Evolutionary conservation across 2,329 filamentous ascomycete species (phyloP), one percentile per base, ranked within the genome.

Genomic region (Microcyclospora pomicola): DNA sequence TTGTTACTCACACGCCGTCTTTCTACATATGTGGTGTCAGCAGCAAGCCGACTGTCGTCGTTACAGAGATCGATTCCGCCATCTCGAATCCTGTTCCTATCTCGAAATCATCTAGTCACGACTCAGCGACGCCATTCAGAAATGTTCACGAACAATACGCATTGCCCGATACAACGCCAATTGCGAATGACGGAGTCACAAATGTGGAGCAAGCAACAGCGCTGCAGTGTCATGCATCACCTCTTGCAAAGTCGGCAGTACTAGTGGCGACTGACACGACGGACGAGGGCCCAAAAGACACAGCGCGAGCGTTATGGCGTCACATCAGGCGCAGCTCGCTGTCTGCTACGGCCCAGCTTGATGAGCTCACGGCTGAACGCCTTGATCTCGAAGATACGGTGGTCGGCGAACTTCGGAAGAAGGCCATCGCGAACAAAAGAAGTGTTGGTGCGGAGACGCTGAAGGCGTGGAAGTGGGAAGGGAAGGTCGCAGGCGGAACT

Each of bases 381-480:
- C 39, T 56, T 6, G 53, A 51, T 39, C 44, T 41, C 6, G 40
- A 38, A 9, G 52, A 56, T 33, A 47, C 49, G 15, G 33, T 34
- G 11, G 34, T 57, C 12, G 46, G 42, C 35, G 52, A 52, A 35
- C 45, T 63, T 33, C 47, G 53, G 27, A 44, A 48, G 13, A 47
- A 47, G 39, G 61, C 61, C 2, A 33, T 63, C 31, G 47, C 52
- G 37, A 63, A 63, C 40, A 61, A 61, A 44, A 49, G 61, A 28
- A 62, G 58, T 40, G 48, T 64, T 5, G 60, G 61, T 10, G 57
- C 58, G 5, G 61, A 63, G 44, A 63, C 61, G 13, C 39, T 64
- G 42, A 53, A 49, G 40, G 59, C 50, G 28, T 55, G 60, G 51
- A 48, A 49, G 35, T 55, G 49, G 49, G 52, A 55, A 24, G 19